Evolutionary conservation across 2,329 filamentous ascomycete genomes (phyloP).

Genomic region (Penicillium sp.): DNA sequence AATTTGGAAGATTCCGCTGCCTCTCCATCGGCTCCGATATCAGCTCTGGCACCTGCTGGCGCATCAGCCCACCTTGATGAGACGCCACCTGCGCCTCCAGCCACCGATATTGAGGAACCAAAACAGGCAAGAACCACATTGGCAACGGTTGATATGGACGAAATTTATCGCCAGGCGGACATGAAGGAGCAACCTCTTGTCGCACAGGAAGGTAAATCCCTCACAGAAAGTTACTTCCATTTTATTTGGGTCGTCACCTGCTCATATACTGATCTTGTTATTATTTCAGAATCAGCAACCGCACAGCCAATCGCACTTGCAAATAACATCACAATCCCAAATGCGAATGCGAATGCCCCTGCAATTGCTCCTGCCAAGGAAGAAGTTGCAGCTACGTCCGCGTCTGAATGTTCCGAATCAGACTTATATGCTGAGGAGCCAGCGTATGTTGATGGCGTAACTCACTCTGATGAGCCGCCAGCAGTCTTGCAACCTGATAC

Average conservation of each 20-base stretch:
- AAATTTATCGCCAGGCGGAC: conserved; percentile 30
- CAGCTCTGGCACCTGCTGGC: conserved; percentile 12
- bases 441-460: conserved; percentile 9
- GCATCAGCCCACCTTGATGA: conserved; percentile 14
- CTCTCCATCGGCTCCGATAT: conserved; percentile 18
- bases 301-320: background rate
- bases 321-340: background rate
- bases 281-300: background rate
- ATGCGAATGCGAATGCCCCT: background rate
- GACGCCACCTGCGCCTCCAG: conserved; percentile 1
- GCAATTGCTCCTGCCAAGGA: background rate
- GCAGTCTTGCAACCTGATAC: conserved; percentile 33
- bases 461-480: conserved; percentile 15
- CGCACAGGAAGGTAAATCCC: conserved; percentile 24
- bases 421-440: conserved; percentile 14
- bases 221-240: too few species aligned
- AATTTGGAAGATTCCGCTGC: conserved; percentile 25
- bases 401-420: conserved; percentile 6
- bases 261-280: background rate
- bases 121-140: conserved; percentile 21
- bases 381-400: background rate
- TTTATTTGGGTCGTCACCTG: too few species aligned
- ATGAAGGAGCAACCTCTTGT: conserved; percentile 16
- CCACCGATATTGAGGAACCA: conserved; percentile 1
- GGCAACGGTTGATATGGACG: conserved; percentile 48